Conservation (phyloP, 1,139 yeast genomes). For the Candida tetrigidarum region DNA sequence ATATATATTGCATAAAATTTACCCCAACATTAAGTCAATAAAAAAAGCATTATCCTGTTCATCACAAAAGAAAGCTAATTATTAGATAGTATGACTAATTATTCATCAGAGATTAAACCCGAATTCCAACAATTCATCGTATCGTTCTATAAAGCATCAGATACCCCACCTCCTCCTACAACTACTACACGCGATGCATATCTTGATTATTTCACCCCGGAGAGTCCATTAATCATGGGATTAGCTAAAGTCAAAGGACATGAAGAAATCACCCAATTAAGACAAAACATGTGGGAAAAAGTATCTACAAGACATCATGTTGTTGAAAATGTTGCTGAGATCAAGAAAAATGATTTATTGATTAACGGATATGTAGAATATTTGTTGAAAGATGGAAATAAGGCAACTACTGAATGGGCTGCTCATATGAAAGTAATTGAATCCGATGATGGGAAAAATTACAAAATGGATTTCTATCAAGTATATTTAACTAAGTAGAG, state of each 20-base stretch:
- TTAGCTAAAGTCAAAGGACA: constrained; percentile 16
- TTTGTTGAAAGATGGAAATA: constrained; percentile 22
- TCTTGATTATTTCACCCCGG: constrained; percentile 19
- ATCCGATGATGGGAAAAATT: constrained; percentile 5
- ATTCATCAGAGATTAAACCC: neutral
- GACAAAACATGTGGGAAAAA: constrained; percentile 27
- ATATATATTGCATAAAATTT: no score
- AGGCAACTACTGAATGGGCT: constrained; percentile 24
- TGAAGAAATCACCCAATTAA: constrained; percentile 19
- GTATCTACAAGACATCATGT: constrained; percentile 26
- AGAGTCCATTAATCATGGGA: constrained; percentile 24
- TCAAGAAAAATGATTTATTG: constrained; percentile 15
- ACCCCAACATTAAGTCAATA: no score
- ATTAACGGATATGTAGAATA: constrained; percentile 28
- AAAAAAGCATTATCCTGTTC: no score
- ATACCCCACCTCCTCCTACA: constrained; percentile 23
- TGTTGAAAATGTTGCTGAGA: constrained; percentile 22
- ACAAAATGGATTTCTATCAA: constrained; percentile 24
- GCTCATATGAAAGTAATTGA: constrained; percentile 21
- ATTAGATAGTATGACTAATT: neutral
- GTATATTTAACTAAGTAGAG: constrained; percentile 20
- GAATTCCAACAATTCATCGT: constrained; percentile 19
- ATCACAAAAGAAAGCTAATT: no score
- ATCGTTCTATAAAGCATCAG: constrained; percentile 24
- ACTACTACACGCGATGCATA: constrained; percentile 23